Evolutionary conservation across 2,329 filamentous ascomycete genomes (phyloP), one percentile per base, ranked within the genome.

Genomic region (Stenocarpella maydis): DNA sequence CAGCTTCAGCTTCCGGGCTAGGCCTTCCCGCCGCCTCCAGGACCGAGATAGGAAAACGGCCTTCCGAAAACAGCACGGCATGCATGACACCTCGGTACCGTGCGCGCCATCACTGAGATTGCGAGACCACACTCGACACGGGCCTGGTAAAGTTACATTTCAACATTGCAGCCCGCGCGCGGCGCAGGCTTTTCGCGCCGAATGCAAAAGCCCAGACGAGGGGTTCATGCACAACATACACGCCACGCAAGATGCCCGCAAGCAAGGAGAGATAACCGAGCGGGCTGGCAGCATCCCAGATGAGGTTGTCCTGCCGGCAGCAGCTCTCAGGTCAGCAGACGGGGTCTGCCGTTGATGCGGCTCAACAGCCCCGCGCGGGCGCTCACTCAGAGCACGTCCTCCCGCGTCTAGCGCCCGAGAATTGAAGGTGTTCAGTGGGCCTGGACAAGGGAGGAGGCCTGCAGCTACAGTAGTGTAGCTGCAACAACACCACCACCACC

Each of bases 281-380:
- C 15, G 9, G 19, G 10, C 24, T 37, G 12, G 34, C 12, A 37
- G n/a, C n/a, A n/a, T 31, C 31, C 15, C 12, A n/a, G 39, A 15
- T 60, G 54, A 60, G 24, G 26, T 47, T 34, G 19, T 61, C 39
- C 19, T 9, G 31, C 4, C 31, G 31, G 45, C 41, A 26, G 55
- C 54, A n/a, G 21, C 37, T 10, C 8, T 39, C 21, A n/a, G 26
- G 8, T 4, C 54, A 28, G 21, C 55, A 12, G 19, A 26, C 41
- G 41, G 55, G 15, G 26, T 28, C 17, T 45, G 39, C 55, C 55
- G 55, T 45, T 28, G 39, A 45, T 61, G 55, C 26, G 55, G 55
- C 55, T 61, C 55, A 61, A 61, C 55, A 61, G 39, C 55, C 55
- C 55, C 55, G 39, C 55, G 31, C 39, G 39, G 8, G 26, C 55